phyloP scores from a whole-genome alignment of 75 land plant species.

The Pinus taeda region DNA sequence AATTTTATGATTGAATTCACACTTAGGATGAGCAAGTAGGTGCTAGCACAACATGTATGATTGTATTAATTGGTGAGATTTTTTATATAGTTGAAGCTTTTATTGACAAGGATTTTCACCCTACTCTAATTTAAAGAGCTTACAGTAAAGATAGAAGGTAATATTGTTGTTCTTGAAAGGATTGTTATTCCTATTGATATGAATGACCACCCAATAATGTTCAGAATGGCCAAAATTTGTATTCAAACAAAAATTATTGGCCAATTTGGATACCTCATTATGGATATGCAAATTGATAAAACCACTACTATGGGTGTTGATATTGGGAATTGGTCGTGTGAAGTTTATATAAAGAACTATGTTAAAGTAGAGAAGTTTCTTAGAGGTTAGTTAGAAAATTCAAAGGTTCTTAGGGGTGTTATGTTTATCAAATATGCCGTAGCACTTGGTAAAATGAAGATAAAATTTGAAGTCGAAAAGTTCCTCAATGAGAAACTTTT shows the following conservation, averaged over 20 bases:
- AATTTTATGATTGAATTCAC: too few species aligned
- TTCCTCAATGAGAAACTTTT: too few species aligned
- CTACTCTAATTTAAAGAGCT: constrained; percentile 38
- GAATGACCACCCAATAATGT: constrained; percentile 39
- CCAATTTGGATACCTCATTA: too few species aligned
- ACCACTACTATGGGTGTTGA: constrained; percentile 80
- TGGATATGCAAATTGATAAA: constrained; percentile 90
- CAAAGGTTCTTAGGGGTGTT: constrained; percentile 86
- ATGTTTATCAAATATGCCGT: constrained; percentile 97
- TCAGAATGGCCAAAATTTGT: too few species aligned
- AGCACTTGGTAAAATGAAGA: constrained; percentile 81
- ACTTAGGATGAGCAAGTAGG: too few species aligned
- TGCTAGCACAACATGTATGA: too few species aligned
- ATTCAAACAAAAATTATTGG: too few species aligned
- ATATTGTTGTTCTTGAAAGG: constrained; percentile 83
- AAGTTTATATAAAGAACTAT: constrained; percentile 94
- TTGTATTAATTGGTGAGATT: too few species aligned
- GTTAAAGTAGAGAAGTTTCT: constrained; percentile 94
- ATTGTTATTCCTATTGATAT: constrained; percentile 80
- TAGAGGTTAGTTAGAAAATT: constrained; percentile 95
- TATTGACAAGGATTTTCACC: too few species aligned
- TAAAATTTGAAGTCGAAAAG: too few species aligned
- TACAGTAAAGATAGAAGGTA: constrained; percentile 85
- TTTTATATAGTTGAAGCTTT: too few species aligned
- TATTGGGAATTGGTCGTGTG: constrained; percentile 77